Evolutionary conservation across 768 basidiomycete species (phyloP).

Genomic region (Paxillus ammoniavirescens): DNA sequence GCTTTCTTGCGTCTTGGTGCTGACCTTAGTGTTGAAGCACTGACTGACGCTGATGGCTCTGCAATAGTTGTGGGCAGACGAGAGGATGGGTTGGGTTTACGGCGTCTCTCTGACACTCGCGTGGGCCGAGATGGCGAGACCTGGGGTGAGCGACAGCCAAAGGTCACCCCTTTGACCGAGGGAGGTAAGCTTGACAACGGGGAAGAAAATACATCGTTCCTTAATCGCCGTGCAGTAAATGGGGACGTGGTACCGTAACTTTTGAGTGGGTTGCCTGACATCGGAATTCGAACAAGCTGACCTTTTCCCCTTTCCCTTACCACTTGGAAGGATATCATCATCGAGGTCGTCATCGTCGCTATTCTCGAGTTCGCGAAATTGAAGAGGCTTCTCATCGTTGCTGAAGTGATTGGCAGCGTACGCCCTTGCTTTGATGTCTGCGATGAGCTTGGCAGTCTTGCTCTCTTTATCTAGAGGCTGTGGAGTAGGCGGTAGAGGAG

Average conservation of each 20-base stretch:
- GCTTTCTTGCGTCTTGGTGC: constrained; percentile 17
- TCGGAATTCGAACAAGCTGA: background rate
- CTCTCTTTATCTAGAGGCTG: constrained; percentile 29
- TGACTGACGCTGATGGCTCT: constrained; percentile 3
- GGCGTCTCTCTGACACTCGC: constrained; percentile 20
- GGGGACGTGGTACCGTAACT: constrained; percentile 6
- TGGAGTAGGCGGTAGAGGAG: constrained; percentile 30
- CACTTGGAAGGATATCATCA: constrained; percentile 17
- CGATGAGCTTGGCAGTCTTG: constrained; percentile 60
- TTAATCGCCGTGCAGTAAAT: background rate
- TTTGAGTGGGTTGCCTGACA: background rate
- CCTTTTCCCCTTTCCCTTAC: constrained; percentile 7
- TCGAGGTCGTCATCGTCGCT: constrained; percentile 49
- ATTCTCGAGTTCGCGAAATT: constrained; percentile 46
- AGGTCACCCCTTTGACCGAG: background rate
- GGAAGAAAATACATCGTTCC: constrained; percentile 16
- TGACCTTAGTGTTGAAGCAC: background rate
- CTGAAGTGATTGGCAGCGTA: constrained; percentile 45
- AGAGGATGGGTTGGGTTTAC: constrained; percentile 11
- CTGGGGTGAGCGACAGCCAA: background rate
- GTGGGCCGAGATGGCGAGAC: constrained; percentile 4
- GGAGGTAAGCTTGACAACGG: constrained; percentile 23
- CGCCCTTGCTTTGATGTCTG: constrained; percentile 62
- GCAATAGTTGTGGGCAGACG: constrained; percentile 12
- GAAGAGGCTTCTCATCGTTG: constrained; percentile 38